Evolutionary conservation across 257 asterid genomes (phyloP).

Genomic region (Solanum tarapatanum): DNA sequence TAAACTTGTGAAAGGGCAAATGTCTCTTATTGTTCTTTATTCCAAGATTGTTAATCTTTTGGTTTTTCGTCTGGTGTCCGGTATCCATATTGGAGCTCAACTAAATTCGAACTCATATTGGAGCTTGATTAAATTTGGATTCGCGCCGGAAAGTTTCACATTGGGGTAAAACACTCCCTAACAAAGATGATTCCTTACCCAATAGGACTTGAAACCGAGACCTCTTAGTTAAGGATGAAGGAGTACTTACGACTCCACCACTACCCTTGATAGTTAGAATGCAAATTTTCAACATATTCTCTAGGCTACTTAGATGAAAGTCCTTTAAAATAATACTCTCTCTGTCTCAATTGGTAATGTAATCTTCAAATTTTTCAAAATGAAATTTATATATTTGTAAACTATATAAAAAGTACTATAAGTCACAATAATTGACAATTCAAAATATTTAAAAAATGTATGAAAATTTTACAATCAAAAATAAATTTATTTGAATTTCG

Average conservation of each 20-base stretch:
- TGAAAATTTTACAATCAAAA: rapidly evolving
- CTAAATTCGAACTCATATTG: too few relatives aligned
- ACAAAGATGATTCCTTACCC: rapidly evolving
- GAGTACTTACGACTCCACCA: neutral
- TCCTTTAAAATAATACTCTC: neutral
- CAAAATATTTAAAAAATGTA: too few relatives aligned
- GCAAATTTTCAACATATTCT: neutral
- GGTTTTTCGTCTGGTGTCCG: neutral
- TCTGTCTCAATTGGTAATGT: too few relatives aligned
- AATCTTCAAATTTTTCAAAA: neutral
- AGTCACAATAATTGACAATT: too few relatives aligned
- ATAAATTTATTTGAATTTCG: too few relatives aligned
- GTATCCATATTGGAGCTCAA: too few relatives aligned
- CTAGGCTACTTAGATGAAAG: neutral
- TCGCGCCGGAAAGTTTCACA: rapidly evolving
- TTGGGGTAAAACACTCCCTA: too few relatives aligned
- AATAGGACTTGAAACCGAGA: neutral
- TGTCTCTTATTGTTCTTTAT: neutral
- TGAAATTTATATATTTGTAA: too few relatives aligned
- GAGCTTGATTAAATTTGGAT: too few relatives aligned
- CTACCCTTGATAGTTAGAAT: too few relatives aligned
- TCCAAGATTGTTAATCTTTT: too few relatives aligned
- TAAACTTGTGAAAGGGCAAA: neutral
- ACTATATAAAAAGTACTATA: too few relatives aligned
- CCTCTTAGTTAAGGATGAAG: neutral